phyloP scores from a whole-genome alignment of 257 asterid species.

The Buddleja alternifolia region DNA sequence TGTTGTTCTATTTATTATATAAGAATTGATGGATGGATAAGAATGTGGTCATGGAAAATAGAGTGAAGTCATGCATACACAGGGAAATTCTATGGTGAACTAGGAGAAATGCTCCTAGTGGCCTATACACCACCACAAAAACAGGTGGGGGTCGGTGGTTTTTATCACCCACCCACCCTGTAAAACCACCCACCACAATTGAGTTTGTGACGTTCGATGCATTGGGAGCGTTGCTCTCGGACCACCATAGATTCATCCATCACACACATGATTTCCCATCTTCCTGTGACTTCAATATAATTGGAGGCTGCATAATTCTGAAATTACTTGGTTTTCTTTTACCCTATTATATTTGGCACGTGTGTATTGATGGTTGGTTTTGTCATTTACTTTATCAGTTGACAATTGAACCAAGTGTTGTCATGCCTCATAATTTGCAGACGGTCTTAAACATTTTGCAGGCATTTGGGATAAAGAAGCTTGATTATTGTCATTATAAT shows the following conservation, averaged over 20 bases:
- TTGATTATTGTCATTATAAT: not conserved
- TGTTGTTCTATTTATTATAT: not conserved
- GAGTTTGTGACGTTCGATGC: no score
- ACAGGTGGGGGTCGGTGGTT: no score
- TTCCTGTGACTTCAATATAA: not conserved
- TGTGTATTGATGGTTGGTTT: not conserved
- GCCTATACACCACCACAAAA: no score
- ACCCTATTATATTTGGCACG: not conserved
- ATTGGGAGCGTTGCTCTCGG: no score
- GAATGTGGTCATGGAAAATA: slow-evolving; percentile 14
- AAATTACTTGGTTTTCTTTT: not conserved
- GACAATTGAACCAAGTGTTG: not conserved
- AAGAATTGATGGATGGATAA: not conserved
- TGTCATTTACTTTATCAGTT: not conserved
- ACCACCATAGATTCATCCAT: no score
- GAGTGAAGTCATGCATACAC: not conserved
- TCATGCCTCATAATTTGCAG: not conserved
- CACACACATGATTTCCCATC: no score
- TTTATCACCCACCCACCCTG: no score
- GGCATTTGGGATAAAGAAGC: slow-evolving; percentile 4
- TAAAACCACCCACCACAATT: no score
- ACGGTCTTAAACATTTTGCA: not conserved
- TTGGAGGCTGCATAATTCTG: not conserved
- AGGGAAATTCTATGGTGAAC: no score
- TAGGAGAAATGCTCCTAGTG: no score